These are phyloP conservation scores for Fraxinus ornus DNA, from an alignment of 305 asterid species.

Conservation along the genomic window DNA sequence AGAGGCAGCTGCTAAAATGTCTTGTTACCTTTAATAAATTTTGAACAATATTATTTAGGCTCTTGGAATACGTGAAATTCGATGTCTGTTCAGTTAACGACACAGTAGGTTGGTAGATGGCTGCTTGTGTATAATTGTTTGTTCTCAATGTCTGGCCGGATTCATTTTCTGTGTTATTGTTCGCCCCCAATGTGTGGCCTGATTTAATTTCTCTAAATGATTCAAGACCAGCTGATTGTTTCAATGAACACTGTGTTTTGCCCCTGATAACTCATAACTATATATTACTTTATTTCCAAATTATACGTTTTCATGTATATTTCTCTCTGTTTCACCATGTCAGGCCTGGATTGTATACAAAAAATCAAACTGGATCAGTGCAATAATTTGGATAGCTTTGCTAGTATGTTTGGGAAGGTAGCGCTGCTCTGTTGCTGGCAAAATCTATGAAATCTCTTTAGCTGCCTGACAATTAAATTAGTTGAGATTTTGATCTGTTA, in stretches of 20 bases:
- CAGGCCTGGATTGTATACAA: constrained; percentile 84
- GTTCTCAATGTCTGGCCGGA: neutral
- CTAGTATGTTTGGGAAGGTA: constrained; percentile 89
- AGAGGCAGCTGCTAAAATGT: neutral
- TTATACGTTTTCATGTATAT: constrained; percentile 16
- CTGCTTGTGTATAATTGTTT: neutral
- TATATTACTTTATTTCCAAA: constrained; percentile 9
- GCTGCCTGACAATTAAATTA: neutral
- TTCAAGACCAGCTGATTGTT: neutral
- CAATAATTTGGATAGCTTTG: constrained; percentile 58
- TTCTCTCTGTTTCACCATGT: constrained; percentile 8
- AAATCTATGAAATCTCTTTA: neutral
- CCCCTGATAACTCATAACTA: neutral
- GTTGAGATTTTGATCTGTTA: neutral
- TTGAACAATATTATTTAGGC: neutral
- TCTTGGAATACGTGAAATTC: neutral
- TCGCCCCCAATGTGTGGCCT: neutral
- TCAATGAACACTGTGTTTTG: neutral
- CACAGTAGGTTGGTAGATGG: neutral
- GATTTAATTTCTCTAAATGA: neutral
- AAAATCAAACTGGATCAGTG: constrained; percentile 63
- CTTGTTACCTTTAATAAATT: neutral
- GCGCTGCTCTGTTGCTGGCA: constrained; percentile 10
- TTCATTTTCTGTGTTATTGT: neutral
- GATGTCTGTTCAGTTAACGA: neutral